Evolutionary conservation across 225 moss, liverwort and hornwort species (phyloP), one percentile per base, ranked within the genome.

Genomic region (Marchantia polymorpha): DNA sequence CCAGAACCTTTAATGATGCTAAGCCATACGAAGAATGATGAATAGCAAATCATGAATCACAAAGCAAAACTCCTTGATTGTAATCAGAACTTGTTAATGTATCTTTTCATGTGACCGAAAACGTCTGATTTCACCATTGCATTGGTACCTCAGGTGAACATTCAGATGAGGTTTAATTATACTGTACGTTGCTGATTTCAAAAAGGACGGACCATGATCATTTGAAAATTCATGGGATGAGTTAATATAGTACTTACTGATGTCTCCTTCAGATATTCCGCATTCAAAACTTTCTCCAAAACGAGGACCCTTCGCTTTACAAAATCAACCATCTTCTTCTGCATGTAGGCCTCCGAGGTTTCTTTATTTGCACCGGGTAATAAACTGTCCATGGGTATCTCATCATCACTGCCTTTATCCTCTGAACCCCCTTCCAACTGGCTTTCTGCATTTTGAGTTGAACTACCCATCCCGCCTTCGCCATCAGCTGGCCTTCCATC

Each of bases 321-420:
- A 77, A 94, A 99, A 80, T 99, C 97, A 66, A 99, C 97, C 92
- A 99, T 99, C 78, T 94, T 91, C 64, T 99, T 99, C 81, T 99
- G 97, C 86, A 99, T 84, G 77, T 99, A 93, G 0, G 91, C 94
- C 86, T 99, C 95, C 53, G 91, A 92, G 67, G 90, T 91, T 75
- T 99, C 97, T 77, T 90, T 94, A 79, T 89, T 91, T 26, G 86
- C 89, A 19, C 92, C 94, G 59, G 69, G 79, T 48, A 78, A 78
- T 29, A 79, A 59, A 55, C 84, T 82, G 66, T 85, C 85, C 72
- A 73, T 22, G 0, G 82, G 85, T 25, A 73, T n/a, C 46, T 88
- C 87, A 71, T 88, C 87, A 80, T 85, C 87, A 81, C 74, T 88
- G 56, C 83, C 87, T 72, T 88, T 88, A 11, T 86, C 86, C 29